Percentiles rank a stretch among this genome's conserved stretches.
phyloP scores from a whole-genome alignment of 1,284 basidiomycete genomes.

The Ganoderma lingzhi region DNA sequence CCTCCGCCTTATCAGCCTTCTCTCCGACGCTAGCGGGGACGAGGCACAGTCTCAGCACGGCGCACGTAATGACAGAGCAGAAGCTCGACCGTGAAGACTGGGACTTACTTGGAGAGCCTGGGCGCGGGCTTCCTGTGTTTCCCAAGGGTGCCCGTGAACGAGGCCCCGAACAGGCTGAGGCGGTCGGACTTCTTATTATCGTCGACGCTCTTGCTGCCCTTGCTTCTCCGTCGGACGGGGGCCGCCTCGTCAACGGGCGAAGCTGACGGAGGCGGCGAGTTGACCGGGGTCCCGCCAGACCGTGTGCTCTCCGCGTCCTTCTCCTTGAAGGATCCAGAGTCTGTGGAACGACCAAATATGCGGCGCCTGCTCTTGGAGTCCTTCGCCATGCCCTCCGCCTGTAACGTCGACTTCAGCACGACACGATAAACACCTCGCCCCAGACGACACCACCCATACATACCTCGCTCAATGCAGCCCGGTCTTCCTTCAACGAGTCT shows the following conservation, averaged over 20 bases:
- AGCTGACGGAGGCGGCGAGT: constrained; percentile 33
- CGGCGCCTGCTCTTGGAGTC: constrained; percentile 47
- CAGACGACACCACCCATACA: constrained; percentile 43
- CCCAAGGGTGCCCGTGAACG: constrained; percentile 63
- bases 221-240: constrained; percentile 51
- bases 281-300: constrained; percentile 35
- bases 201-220: constrained; percentile 60
- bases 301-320: constrained; percentile 48
- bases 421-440: not conserved
- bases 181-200: constrained; percentile 50
- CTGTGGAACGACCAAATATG: constrained; percentile 61
- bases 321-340: constrained; percentile 41
- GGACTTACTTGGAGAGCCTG: constrained; percentile 61
- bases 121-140: constrained; percentile 85
- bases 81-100: constrained; percentile 1
- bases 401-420: not conserved
- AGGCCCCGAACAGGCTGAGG: constrained; percentile 80
- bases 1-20: constrained; percentile 39
- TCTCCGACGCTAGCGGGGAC: constrained; percentile 29
- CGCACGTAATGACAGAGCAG: constrained; percentile 1
- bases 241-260: constrained; percentile 35
- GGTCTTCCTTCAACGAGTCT: constrained; percentile 56
- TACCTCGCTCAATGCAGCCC: constrained; percentile 74
- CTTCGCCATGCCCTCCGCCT: constrained; percentile 52
- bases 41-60: constrained; percentile 16